Evolutionary conservation across 139 green algal genomes (phyloP).

Genomic region (Chlamydomonas asymmetrica): DNA sequence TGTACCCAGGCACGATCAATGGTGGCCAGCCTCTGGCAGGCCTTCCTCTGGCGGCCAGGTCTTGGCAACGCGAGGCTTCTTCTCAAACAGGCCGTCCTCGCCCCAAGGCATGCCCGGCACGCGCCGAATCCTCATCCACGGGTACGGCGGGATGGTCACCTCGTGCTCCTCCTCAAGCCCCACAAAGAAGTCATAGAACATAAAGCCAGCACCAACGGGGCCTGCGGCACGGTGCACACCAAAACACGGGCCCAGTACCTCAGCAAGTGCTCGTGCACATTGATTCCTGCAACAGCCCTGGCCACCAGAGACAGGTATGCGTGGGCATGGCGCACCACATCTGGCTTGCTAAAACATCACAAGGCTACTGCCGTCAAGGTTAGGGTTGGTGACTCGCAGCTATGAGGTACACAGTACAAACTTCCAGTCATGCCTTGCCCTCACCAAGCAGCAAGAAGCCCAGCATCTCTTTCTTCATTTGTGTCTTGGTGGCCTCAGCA

Average conservation of each 20-base stretch:
- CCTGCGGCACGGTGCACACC: too few relatives aligned
- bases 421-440: background rate
- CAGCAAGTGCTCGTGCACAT: too few relatives aligned
- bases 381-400: background rate
- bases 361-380: background rate
- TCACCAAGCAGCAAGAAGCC: constrained; percentile 35
- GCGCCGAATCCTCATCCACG: constrained; percentile 38
- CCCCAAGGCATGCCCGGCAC: constrained; percentile 40
- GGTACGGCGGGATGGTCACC: constrained; percentile 35
- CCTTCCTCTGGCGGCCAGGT: constrained; percentile 30
- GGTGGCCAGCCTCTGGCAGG: background rate
- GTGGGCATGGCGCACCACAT: too few relatives aligned
- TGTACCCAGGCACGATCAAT: too few relatives aligned
- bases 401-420: background rate
- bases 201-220: constrained; percentile 26
- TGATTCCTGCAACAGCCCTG: too few relatives aligned
- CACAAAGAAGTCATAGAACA: constrained; percentile 37
- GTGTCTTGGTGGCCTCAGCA: constrained; percentile 28
- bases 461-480: constrained; percentile 35
- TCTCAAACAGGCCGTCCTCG: constrained; percentile 34
- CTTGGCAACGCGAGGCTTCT: constrained; percentile 29
- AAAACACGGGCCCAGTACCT: too few relatives aligned
- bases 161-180: constrained; percentile 39
- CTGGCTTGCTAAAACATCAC: too few relatives aligned
- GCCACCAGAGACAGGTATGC: too few relatives aligned